Evolutionary conservation across 2,329 filamentous ascomycete species (phyloP).

Genomic region (Juglanconis sp.): DNA sequence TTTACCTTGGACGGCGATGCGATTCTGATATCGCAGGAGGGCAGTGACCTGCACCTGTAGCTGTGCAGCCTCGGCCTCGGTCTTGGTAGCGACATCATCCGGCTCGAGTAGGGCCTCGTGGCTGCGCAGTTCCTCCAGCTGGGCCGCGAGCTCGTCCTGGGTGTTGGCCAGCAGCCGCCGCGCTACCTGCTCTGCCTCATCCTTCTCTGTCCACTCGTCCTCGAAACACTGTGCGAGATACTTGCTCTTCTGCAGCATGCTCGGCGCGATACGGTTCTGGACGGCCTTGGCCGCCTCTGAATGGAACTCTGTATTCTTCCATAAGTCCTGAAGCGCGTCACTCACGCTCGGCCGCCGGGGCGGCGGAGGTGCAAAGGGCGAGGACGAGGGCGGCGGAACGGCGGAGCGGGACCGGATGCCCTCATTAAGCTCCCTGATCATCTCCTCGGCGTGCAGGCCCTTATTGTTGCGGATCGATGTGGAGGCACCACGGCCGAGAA

Average conservation of each 20-base stretch:
- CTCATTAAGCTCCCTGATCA: conserved; percentile 74
- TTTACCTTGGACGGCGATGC: conserved; percentile 48
- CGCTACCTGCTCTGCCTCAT: conserved; percentile 65
- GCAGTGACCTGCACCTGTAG: conserved; percentile 35
- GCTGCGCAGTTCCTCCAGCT: conserved; percentile 50
- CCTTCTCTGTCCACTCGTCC: conserved; percentile 71
- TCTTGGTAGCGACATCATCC: conserved; percentile 50
- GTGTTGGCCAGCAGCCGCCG: conserved; percentile 64
- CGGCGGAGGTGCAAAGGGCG: conserved; percentile 61
- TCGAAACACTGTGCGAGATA: conserved; percentile 70
- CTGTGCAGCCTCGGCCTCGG: conserved; percentile 48
- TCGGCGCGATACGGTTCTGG: conserved; percentile 64
- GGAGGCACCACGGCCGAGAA: conserved; percentile 75
- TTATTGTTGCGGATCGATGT: conserved; percentile 80
- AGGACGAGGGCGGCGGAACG: conserved; percentile 70
- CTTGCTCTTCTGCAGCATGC: conserved; percentile 70
- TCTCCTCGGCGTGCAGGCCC: conserved; percentile 78
- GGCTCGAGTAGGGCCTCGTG: conserved; percentile 50
- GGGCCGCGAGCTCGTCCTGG: conserved; percentile 63
- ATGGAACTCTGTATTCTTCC: conserved; percentile 14
- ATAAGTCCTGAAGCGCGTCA: conserved; percentile 41
- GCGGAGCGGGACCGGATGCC: conserved; percentile 62
- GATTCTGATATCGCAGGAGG: conserved; percentile 45
- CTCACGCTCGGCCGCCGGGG: conserved; percentile 53
- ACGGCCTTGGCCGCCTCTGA: conserved; percentile 68